Percentiles rank a stretch among this genome's conserved stretches.
phyloP scores from a whole-genome alignment of 441 rosid genomes.

The Caryocar brasiliense region DNA sequence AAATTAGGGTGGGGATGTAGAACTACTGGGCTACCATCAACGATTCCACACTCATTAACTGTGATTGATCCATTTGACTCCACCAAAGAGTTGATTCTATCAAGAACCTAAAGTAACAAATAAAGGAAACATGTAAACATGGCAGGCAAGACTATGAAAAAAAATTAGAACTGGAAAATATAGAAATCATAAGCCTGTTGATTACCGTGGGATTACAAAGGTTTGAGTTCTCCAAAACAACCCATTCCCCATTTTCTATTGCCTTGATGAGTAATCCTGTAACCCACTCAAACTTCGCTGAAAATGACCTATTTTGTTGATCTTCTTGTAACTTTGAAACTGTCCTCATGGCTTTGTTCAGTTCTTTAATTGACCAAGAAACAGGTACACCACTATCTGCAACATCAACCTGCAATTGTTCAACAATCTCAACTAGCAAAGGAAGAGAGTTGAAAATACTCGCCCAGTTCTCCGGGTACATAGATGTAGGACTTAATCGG shows the following conservation, averaged over 20 bases:
- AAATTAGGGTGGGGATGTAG: constrained; percentile 81
- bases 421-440: constrained; percentile 43
- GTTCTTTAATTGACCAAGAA: constrained; percentile 51
- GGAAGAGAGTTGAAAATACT: constrained; percentile 33
- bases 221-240: constrained; percentile 88
- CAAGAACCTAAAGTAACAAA: constrained; percentile 65
- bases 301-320: constrained; percentile 30
- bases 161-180: constrained; percentile 1
- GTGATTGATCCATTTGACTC: constrained; percentile 89
- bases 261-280: constrained; percentile 82
- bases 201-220: constrained; percentile 96
- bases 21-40: constrained; percentile 84
- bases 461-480: constrained; percentile 20
- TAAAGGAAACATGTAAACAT: neutral
- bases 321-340: constrained; percentile 54
- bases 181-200: neutral
- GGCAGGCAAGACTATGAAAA: constrained; percentile 2
- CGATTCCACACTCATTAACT: constrained; percentile 78
- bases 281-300: constrained; percentile 94
- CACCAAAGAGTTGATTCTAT: constrained; percentile 95
- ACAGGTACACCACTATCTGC: constrained; percentile 27
- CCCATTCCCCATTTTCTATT: constrained; percentile 96
- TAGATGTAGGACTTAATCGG: constrained; percentile 30
- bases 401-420: constrained; percentile 38
- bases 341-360: constrained; percentile 37